Conservation (phyloP, 768 basidiomycete species). For the Tylopilus vinaceipallidus region DNA sequence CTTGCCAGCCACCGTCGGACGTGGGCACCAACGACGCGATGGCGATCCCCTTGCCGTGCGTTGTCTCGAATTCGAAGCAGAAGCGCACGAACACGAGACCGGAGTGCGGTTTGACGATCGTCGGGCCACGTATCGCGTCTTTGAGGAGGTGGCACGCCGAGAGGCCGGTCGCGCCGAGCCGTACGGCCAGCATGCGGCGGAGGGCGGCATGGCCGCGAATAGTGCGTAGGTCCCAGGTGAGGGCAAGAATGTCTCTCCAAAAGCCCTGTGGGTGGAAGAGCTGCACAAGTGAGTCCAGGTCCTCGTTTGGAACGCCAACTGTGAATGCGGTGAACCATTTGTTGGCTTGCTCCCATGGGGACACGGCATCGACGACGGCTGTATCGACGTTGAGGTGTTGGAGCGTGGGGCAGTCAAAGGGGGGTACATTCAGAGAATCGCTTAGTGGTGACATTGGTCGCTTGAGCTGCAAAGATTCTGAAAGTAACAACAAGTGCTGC, state of each 20-base stretch:
- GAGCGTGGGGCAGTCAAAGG: constrained; percentile 24
- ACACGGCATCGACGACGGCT: constrained; percentile 7
- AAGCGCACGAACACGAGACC: constrained; percentile 58
- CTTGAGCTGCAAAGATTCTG: too few relatives aligned
- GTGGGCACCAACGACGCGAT: constrained; percentile 49
- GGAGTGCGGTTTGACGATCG: constrained; percentile 41
- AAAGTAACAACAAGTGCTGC: too few relatives aligned
- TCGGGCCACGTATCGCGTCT: constrained; percentile 27
- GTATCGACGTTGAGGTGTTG: constrained; percentile 16
- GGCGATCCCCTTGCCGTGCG: constrained; percentile 48
- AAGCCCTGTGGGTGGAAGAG: constrained; percentile 29
- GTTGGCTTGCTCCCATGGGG: constrained; percentile 5
- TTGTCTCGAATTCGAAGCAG: constrained; percentile 54
- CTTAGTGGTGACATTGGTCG: background rate
- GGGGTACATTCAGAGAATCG: background rate
- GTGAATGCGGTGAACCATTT: constrained; percentile 24
- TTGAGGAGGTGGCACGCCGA: constrained; percentile 19
- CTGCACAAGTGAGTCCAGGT: background rate
- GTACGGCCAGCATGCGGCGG: constrained; percentile 35
- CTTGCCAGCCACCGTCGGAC: constrained; percentile 48
- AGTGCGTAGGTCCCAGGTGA: constrained; percentile 56
- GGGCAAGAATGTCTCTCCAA: constrained; percentile 52
- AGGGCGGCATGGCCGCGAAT: constrained; percentile 40
- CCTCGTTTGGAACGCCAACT: background rate
- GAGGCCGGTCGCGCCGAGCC: constrained; percentile 27